Conservation (phyloP, 768 basidiomycete species). For the Cystofilobasidium ferigula region DNA sequence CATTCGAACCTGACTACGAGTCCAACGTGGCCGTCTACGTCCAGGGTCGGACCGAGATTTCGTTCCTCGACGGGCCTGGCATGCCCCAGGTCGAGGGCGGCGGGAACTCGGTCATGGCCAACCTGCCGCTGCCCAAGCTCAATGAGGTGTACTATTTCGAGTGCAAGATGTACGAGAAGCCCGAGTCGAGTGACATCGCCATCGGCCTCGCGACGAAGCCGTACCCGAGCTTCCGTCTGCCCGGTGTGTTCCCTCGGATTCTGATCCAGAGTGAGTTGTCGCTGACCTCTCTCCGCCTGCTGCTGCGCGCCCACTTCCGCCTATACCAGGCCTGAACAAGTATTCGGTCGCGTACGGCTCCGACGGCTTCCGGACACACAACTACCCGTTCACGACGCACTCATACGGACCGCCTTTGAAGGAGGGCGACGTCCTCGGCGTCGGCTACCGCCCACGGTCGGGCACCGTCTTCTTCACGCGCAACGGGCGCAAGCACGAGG, state of each 20-base stretch:
- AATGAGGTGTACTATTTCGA: conserved; percentile 99
- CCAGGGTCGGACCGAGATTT: conserved; percentile 90
- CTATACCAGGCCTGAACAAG: conserved; percentile 55
- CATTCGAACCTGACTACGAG: conserved; percentile 97
- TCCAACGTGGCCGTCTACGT: conserved; percentile 84
- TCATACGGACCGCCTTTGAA: conserved; percentile 74
- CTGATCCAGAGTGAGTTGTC: not conserved
- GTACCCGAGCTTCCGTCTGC: conserved; percentile 81
- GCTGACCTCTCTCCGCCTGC: not conserved
- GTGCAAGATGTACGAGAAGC: conserved; percentile 97
- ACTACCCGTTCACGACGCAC: conserved; percentile 80
- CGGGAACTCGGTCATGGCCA: conserved; percentile 89
- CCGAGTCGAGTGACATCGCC: conserved; percentile 71
- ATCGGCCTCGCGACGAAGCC: conserved; percentile 94
- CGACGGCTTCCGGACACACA: conserved; percentile 92
- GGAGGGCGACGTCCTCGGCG: conserved; percentile 89
- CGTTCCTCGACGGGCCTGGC: conserved; percentile 58
- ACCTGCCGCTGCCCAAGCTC: conserved; percentile 87
- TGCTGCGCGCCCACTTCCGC: not conserved
- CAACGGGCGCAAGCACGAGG: conserved; percentile 92
- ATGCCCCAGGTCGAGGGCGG: conserved; percentile 74
- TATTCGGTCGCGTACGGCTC: conserved; percentile 82
- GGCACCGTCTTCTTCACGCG: conserved; percentile 99
- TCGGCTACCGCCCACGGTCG: conserved; percentile 89
- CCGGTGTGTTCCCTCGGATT: conserved; percentile 28